Evolutionary conservation across 1,284 basidiomycete genomes (phyloP).

Genomic region (Termitomyces sp.): DNA sequence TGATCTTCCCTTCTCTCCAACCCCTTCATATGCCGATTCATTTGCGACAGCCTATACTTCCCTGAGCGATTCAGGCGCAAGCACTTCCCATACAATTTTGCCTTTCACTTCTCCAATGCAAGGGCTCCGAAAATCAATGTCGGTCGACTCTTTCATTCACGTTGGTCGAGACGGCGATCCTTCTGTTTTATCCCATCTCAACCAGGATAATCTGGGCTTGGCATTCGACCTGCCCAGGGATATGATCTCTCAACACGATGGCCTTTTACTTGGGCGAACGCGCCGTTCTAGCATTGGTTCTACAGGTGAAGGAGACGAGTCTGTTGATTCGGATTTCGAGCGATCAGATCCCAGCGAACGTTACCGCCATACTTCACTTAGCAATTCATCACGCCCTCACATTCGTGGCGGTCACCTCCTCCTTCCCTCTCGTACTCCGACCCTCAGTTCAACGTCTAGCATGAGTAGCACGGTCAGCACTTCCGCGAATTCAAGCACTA

Average conservation of each 20-base stretch:
- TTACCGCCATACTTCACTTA: constrained; percentile 34
- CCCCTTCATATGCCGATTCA: constrained; percentile 28
- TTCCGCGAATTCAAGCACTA: constrained; percentile 29
- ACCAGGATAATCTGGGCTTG: constrained; percentile 29
- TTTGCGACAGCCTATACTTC: constrained; percentile 29
- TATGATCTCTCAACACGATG: constrained; percentile 25
- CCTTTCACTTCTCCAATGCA: constrained; percentile 29
- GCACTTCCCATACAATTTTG: constrained; percentile 12
- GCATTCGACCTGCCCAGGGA: constrained; percentile 28
- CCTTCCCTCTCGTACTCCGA: constrained; percentile 47
- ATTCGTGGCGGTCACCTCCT: constrained; percentile 50
- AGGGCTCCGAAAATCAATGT: constrained; percentile 63
- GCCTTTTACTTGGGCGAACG: constrained; percentile 34
- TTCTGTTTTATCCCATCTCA: constrained; percentile 31
- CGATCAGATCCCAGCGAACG: constrained; percentile 40
- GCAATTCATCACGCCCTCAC: constrained; percentile 31
- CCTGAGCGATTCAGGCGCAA: constrained; percentile 12
- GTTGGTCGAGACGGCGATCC: constrained; percentile 36
- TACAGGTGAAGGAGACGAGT: constrained; percentile 36
- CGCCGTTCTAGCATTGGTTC: constrained; percentile 55
- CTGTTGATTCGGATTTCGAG: constrained; percentile 52
- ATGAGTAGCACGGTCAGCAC: constrained; percentile 33
- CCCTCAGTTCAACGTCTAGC: constrained; percentile 38
- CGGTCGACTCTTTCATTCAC: constrained; percentile 66
- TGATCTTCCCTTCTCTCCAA: constrained; percentile 17